phyloP scores from a whole-genome alignment of 345 rosid species.

The Eucalyptus decipiens region DNA sequence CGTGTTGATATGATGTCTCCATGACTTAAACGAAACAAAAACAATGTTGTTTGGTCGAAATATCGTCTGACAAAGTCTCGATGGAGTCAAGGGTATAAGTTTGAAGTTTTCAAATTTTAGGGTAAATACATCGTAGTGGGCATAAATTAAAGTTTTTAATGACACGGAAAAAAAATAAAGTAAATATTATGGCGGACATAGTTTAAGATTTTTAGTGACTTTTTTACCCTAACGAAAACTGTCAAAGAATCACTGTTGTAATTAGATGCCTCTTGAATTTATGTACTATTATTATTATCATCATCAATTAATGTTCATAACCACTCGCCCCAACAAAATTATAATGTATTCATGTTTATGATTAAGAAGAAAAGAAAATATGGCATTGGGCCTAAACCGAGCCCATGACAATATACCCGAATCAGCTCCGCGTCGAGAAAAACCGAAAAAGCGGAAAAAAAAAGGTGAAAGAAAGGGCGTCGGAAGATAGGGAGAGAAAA shows the following conservation, averaged over 20 bases:
- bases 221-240: background rate
- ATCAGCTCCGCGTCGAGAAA: background rate
- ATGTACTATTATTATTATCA: background rate
- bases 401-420: background rate
- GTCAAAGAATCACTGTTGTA: background rate
- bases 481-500: background rate
- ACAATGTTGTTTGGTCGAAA: fast-evolving
- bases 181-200: too few species aligned
- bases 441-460: background rate
- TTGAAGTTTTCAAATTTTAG: background rate
- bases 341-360: background rate
- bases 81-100: background rate
- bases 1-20: fast-evolving
- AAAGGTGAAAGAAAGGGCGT: background rate
- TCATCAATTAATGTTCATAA: background rate
- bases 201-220: background rate
- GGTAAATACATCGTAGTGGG: fast-evolving
- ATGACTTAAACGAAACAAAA: background rate
- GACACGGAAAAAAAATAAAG: background rate
- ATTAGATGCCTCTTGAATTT: background rate
- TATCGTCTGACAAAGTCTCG: background rate
- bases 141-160: background rate
- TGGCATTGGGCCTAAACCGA: background rate
- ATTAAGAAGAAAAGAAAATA: background rate
- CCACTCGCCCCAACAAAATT: background rate